Evolutionary conservation across 108 stramenopile species (phyloP), one percentile per base, ranked within the genome.

Genomic region (Mediolabrus comicus): DNA sequence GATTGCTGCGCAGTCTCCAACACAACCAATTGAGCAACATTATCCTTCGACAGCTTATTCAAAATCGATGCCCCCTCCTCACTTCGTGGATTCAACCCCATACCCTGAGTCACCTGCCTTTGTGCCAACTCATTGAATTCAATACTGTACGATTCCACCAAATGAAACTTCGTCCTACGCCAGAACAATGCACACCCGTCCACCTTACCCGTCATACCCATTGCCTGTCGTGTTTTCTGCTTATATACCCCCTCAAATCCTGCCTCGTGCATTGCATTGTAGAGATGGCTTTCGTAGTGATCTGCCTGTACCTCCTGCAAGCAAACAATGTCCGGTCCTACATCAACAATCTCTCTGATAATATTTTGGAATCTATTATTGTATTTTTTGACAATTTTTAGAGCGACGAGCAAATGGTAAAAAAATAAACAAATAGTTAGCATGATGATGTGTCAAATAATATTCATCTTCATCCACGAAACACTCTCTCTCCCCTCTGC

Each of bases 121-220:
- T 91, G 86, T 27, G 96, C 97, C 72, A 96, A 72, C 71, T 97
- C 95, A 76, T 99, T 99, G 86, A 98, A 99, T 78, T 97, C 96
- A 66, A 99, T 87, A 62, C 91, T 92, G 84, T 98, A 98, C 34
- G 95, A 94, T 67, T 98, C 98, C 30, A 95, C 86, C 30, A 97
- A 63, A 62, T 94, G 88, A 77, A 98, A 97, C 67, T 95, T 95
- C 14, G 79, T 69, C 57, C 95, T 59, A 75, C 95, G 87, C 97
- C 97, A 99, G 65, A 99, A 97, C 31, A 97, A 71, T 13, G 99
- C 99, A 85, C 99, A 99, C n/a, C 99, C 99, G 65, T 99, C 99
- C 25, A 99, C 97, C 79, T 98, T 96, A 11, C 95, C 96, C 31
- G 89, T 89, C 62, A 93, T 67, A 63, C 97, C 96, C 95, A 98